Percentiles rank a stretch among this genome's conserved stretches.
Conservation (phyloP, 495 filamentous ascomycete species). For the Apiosordaria backusii region DNA sequence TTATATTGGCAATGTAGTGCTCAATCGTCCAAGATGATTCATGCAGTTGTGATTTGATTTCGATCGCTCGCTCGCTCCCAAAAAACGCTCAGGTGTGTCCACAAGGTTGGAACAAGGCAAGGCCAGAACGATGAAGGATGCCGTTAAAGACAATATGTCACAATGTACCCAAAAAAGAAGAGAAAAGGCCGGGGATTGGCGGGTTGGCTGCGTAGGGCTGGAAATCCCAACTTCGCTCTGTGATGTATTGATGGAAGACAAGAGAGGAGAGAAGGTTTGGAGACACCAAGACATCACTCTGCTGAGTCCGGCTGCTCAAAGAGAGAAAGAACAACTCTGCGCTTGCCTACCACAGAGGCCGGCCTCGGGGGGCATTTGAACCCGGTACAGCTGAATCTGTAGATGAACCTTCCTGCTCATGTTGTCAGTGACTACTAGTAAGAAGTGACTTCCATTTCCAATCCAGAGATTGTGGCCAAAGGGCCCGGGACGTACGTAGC, state of each 20-base stretch:
- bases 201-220: not conserved
- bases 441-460: not conserved
- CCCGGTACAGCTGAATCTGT: not conserved
- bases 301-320: not conserved
- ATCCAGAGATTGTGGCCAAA: not conserved
- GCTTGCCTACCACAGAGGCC: not conserved
- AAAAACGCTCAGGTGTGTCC: slow-evolving; percentile 7
- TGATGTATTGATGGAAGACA: not conserved
- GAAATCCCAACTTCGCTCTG: not conserved
- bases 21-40: not conserved
- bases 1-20: not conserved
- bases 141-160: slow-evolving; percentile 5
- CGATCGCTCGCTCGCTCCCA: slow-evolving; percentile 7
- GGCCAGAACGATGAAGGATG: slow-evolving; percentile 1
- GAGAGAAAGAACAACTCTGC: not conserved
- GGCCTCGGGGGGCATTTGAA: not conserved
- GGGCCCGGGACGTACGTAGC: not conserved
- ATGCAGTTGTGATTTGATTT: slow-evolving; percentile 5
- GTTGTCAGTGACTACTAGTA: not conserved
- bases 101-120: not conserved
- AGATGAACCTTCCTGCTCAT: not conserved
- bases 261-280: not conserved
- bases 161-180: slow-evolving; percentile 10
- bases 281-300: not conserved
- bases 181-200: not conserved